Conservation (phyloP, 2,329 filamentous ascomycete species). For the Kalaharituber pfeilii region DNA sequence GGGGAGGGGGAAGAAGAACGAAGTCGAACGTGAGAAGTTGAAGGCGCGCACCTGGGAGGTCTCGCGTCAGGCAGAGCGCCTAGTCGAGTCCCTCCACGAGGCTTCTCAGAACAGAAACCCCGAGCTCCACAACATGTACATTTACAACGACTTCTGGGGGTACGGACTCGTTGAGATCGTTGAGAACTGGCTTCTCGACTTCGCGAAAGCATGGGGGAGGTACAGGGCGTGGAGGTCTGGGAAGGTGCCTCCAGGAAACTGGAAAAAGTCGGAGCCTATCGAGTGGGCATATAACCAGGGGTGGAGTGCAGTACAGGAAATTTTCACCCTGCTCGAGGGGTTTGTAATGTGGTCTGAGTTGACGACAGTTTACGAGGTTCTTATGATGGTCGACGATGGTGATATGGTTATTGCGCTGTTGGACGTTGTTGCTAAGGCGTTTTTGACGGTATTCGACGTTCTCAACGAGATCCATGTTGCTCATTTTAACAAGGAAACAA, state of each 20-base stretch:
- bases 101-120: too few species aligned
- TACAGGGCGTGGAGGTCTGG: not conserved
- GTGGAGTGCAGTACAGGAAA: not conserved
- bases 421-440: not conserved
- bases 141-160: conserved; percentile 24
- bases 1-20: too few species aligned
- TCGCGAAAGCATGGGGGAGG: not conserved
- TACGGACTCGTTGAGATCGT: conserved; percentile 24
- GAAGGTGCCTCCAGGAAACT: not conserved
- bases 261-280: not conserved
- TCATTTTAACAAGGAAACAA: not conserved
- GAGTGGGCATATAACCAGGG: not conserved
- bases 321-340: not conserved
- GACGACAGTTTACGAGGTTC: not conserved
- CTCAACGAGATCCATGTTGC: not conserved
- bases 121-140: too few species aligned
- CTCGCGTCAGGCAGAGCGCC: too few species aligned
- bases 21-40: too few species aligned
- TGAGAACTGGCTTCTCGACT: conserved; percentile 21
- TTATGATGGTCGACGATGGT: not conserved
- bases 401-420: not conserved
- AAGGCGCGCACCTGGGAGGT: too few species aligned
- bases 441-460: not conserved
- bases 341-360: not conserved
- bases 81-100: too few species aligned